Base-by-base conservation (phyloP, 768 basidiomycete species). In the Gymnopilus junonius region DNA sequence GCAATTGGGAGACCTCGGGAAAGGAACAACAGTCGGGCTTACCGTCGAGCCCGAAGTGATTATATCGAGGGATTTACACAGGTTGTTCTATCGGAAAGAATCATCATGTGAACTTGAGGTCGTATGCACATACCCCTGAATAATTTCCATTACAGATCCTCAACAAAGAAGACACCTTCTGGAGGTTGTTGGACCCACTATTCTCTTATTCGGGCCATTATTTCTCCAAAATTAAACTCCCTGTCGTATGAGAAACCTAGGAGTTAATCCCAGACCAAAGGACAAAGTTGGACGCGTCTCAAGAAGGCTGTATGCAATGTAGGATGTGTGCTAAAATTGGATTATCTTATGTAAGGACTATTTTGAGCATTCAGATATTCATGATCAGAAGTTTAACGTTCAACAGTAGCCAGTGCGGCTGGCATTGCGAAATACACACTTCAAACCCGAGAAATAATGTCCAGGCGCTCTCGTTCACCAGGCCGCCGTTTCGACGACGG, bases 401-500 rank as follows among this genome's bases (percentile, higher is more conserved):
- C n/a, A n/a, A n/a, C n/a, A n/a, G n/a, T n/a, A n/a, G n/a, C n/a
- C n/a, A n/a, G n/a, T n/a, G n/a, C n/a, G n/a, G n/a, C n/a, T n/a
- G n/a, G n/a, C n/a, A n/a, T n/a, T n/a, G 42, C 35, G 56, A 64
- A 64, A 59, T 61, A 59, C 31, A 32, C 27, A 35, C 43, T 43
- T 12, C 55, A 39, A 40, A 12, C 43, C 48, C 34, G 8, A 54
- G 37, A 62, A 43, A 32, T 53, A 58, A 66, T 72, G 69, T 68
- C 67, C 58, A 65, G 61, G 34, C 64, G 65, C 31, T 71, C 67
- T 65, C 65, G 63, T 57, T 73, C 69, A 27, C 67, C 69, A 40
- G 45, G 43, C 42, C 45, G 61, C 39, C 50, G 55, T 15, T 27
- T 27, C 7, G 37, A 45, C 10, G 54, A 61, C 15, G 61, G 63